phyloP scores from a whole-genome alignment of 2,329 filamentous ascomycete genomes.

The Talaromyces funiculosus region DNA sequence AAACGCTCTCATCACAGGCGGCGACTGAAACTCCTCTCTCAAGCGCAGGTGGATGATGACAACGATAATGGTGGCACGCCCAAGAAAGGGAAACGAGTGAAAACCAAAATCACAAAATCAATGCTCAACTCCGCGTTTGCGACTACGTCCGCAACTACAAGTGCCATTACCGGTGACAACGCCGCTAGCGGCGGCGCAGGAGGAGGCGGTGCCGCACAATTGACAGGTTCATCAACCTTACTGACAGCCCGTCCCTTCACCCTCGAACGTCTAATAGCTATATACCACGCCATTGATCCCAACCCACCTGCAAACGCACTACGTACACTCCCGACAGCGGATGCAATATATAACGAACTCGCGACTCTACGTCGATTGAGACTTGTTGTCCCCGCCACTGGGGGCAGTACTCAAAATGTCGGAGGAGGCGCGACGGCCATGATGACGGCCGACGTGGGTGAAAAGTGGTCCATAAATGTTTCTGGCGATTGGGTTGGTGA shows the following conservation, averaged over 20 bases:
- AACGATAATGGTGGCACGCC: slow-evolving; percentile 26
- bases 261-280: slow-evolving; percentile 43
- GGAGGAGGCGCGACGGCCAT: slow-evolving; percentile 24
- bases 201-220: slow-evolving; percentile 13
- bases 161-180: slow-evolving; percentile 17
- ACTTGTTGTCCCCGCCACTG: slow-evolving; percentile 39
- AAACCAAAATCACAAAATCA: slow-evolving; percentile 38
- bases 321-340: slow-evolving; percentile 33
- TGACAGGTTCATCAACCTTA: slow-evolving; percentile 35
- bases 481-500: slow-evolving; percentile 44
- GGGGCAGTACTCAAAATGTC: slow-evolving; percentile 19
- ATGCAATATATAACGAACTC: slow-evolving; percentile 42
- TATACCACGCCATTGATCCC: slow-evolving; percentile 44
- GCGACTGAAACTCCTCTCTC: slow-evolving; percentile 37
- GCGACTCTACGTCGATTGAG: slow-evolving; percentile 43
- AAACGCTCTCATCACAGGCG: slow-evolving; percentile 41
- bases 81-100: slow-evolving; percentile 31
- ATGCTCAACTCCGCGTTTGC: slow-evolving; percentile 36
- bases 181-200: slow-evolving; percentile 20
- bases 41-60: slow-evolving; percentile 32
- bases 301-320: slow-evolving; percentile 38
- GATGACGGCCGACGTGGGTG: slow-evolving; percentile 35
- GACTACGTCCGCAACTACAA: slow-evolving; percentile 33
- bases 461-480: slow-evolving; percentile 46
- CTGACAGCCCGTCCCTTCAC: slow-evolving; percentile 40